These are phyloP conservation scores for Arctium lappa DNA, from an alignment of 129 eudicot species.

Conservation along the genomic window DNA sequence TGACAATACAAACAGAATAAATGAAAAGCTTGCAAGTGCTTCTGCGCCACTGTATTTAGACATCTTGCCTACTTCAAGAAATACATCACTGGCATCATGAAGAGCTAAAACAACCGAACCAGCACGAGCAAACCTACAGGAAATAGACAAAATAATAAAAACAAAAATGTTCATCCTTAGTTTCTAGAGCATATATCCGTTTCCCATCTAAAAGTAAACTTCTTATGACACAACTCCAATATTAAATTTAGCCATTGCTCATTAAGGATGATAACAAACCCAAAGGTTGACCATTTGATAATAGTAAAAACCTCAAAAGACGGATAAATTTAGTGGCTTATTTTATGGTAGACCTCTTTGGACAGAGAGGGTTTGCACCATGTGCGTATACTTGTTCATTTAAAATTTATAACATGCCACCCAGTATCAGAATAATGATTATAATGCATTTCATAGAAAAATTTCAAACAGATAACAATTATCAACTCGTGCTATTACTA, in stretches of 20 bases:
- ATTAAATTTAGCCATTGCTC: neutral
- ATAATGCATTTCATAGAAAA: neutral
- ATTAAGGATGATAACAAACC: neutral
- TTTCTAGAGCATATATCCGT: neutral
- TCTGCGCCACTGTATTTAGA: slow-evolving; percentile 88
- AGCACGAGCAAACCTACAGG: slow-evolving; percentile 78
- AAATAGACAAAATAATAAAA: slow-evolving; percentile 4
- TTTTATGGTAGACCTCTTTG: neutral
- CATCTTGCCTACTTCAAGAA: slow-evolving; percentile 95
- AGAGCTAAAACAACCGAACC: slow-evolving; percentile 90
- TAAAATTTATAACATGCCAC: neutral
- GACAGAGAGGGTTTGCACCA: neutral
- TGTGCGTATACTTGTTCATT: neutral
- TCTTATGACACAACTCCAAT: neutral
- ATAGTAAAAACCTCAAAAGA: neutral
- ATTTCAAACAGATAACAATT: neutral
- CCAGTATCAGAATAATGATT: neutral
- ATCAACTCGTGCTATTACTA: neutral
- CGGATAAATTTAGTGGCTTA: neutral
- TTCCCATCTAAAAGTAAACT: neutral
- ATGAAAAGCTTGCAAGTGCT: slow-evolving; percentile 80
- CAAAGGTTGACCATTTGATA: neutral
- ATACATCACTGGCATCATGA: slow-evolving; percentile 96
- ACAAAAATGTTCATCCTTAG: neutral
- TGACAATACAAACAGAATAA: slow-evolving; percentile 72